Percentiles rank a stretch among this genome's conserved stretches.
Evolutionary conservation across 495 filamentous ascomycete species (phyloP).

Genomic region (Aspergillus wentii): DNA sequence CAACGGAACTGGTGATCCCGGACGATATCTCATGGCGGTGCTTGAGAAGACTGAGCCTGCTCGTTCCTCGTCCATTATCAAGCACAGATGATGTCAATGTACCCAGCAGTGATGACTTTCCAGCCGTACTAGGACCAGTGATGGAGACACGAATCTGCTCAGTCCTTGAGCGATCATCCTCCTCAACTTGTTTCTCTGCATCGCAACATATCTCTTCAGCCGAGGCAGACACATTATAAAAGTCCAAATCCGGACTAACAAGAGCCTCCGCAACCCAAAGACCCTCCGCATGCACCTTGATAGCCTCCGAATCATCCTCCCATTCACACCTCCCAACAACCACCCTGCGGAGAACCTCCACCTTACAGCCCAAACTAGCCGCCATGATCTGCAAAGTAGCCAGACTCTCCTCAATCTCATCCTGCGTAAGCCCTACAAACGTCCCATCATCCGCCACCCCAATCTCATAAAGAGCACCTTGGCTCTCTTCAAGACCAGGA

Average conservation of each 20-base stretch:
- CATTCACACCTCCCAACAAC: conserved; percentile 83
- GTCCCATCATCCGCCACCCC: conserved; percentile 93
- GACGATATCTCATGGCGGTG: conserved; percentile 93
- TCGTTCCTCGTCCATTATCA: conserved; percentile 90
- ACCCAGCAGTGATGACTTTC: conserved; percentile 88
- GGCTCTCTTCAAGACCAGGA: conserved; percentile 85
- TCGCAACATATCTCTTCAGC: not conserved
- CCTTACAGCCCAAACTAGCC: conserved; percentile 79
- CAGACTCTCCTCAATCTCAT: conserved; percentile 89
- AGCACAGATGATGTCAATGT: conserved; percentile 80
- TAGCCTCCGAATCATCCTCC: conserved; percentile 38
- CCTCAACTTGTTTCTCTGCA: conserved; percentile 3
- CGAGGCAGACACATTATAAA: conserved; percentile 15
- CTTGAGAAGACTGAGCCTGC: conserved; percentile 78
- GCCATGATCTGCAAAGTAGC: conserved; percentile 83
- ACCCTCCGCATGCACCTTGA: conserved; percentile 41
- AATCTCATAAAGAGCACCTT: conserved; percentile 93
- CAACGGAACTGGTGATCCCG: conserved; percentile 87
- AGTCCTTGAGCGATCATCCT: conserved; percentile 36
- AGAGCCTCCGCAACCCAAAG: conserved; percentile 90
- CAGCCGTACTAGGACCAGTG: conserved; percentile 85
- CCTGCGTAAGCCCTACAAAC: conserved; percentile 81
- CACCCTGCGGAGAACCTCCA: conserved; percentile 81
- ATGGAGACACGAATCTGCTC: conserved; percentile 89
- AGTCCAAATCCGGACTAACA: conserved; percentile 57